Evolutionary conservation across 257 asterid genomes (phyloP).

Genomic region (Fraxinus pennsylvanica): DNA sequence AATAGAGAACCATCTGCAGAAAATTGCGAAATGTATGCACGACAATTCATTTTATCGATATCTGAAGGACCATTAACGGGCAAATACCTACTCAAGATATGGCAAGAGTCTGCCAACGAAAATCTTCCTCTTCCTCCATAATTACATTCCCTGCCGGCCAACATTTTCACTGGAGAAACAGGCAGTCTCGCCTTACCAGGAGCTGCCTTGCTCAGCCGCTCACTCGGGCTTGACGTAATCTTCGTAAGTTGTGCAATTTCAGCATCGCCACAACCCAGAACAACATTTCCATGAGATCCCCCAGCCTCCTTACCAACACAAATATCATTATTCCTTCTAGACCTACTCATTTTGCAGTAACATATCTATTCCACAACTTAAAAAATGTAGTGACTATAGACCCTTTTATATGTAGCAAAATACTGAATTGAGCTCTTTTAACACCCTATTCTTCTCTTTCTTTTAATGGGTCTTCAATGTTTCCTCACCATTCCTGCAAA

Average conservation of each 20-base stretch:
- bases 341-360: slow-evolving; percentile 54
- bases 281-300: slow-evolving; percentile 27
- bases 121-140: slow-evolving; percentile 80
- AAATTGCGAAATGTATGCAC: slow-evolving; percentile 81
- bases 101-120: slow-evolving; percentile 75
- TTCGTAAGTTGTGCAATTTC: slow-evolving; percentile 68
- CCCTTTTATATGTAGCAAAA: not conserved
- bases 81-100: slow-evolving; percentile 70
- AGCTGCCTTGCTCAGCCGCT: slow-evolving; percentile 35
- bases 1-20: slow-evolving; percentile 87
- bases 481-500: slow-evolving; percentile 30
- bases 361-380: not conserved
- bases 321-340: slow-evolving; percentile 36
- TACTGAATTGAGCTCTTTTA: slow-evolving; percentile 20
- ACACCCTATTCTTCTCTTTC: not conserved
- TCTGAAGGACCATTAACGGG: slow-evolving; percentile 63
- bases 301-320: slow-evolving; percentile 30
- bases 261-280: slow-evolving; percentile 43
- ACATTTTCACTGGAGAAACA: slow-evolving; percentile 77
- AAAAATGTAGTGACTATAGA: not conserved
- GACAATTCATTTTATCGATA: slow-evolving; percentile 64
- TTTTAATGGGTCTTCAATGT: slow-evolving; percentile 1
- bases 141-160: slow-evolving; percentile 77
- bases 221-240: slow-evolving; percentile 52
- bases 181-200: slow-evolving; percentile 51